Conservation (phyloP, 768 basidiomycete genomes). For the Infundibulicybe gibba region DNA sequence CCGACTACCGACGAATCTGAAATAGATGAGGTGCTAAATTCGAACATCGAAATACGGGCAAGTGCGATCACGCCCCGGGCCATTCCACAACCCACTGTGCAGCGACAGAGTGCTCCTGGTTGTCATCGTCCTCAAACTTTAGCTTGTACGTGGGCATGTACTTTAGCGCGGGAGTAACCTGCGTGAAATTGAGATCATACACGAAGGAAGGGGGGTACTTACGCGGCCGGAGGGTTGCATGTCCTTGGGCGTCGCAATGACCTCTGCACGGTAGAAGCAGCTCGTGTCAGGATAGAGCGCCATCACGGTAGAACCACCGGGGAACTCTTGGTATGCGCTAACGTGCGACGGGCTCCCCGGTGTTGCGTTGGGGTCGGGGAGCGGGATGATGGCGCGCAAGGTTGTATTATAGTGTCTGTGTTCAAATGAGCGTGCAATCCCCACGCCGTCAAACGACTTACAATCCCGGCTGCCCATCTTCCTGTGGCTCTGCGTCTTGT, state of each 20-base stretch:
- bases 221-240: slow-evolving; percentile 20
- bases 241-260: slow-evolving; percentile 61
- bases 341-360: slow-evolving; percentile 60
- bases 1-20: slow-evolving; percentile 4
- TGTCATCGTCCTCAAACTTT: slow-evolving; percentile 87
- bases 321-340: slow-evolving; percentile 69
- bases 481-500: slow-evolving; percentile 81
- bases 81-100: slow-evolving; percentile 83
- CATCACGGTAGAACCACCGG: slow-evolving; percentile 70
- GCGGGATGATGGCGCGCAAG: slow-evolving; percentile 68
- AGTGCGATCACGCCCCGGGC: slow-evolving; percentile 38
- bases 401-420: slow-evolving; percentile 66
- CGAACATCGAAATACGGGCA: slow-evolving; percentile 6
- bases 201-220: slow-evolving; percentile 1
- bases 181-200: neutral
- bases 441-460: slow-evolving; percentile 19
- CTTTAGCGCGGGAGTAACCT: slow-evolving; percentile 39
- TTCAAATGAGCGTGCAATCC: neutral
- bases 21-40: slow-evolving; percentile 14
- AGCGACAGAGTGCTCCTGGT: slow-evolving; percentile 73
- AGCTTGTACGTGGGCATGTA: slow-evolving; percentile 65
- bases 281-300: slow-evolving; percentile 91
- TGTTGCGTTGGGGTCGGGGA: slow-evolving; percentile 68
- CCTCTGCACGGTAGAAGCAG: slow-evolving; percentile 87
- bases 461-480: slow-evolving; percentile 71